A percentile compares a stretch with the other conserved stretches of the same genome.
Evolutionary conservation across 1,139 yeast genomes (phyloP).

Genomic region (Taiozyma onychis): DNA sequence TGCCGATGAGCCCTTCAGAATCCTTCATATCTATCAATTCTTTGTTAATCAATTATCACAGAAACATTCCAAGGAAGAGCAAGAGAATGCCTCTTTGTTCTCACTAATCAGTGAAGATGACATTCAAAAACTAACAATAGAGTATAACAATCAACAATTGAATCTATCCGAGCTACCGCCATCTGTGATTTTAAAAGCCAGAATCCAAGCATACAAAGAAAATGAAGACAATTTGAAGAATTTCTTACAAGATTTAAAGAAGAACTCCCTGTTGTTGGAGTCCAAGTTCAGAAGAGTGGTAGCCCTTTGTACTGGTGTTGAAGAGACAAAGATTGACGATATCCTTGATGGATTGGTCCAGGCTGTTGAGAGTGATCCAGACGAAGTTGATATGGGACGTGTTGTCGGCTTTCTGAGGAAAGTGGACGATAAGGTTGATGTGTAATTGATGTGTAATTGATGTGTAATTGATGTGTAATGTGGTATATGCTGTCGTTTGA

Average conservation of each 20-base stretch:
- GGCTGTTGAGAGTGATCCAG: slow-evolving; percentile 84
- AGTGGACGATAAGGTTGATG: slow-evolving; percentile 27
- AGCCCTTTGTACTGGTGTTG: slow-evolving; percentile 85
- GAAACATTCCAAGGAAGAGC: slow-evolving; percentile 3
- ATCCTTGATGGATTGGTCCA: slow-evolving; percentile 79
- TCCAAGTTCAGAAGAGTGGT: slow-evolving; percentile 85
- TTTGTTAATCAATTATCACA: slow-evolving; percentile 33
- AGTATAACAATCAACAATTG: slow-evolving; percentile 9
- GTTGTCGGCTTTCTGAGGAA: slow-evolving; percentile 43
- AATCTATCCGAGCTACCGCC: slow-evolving; percentile 46
- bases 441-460: slow-evolving; percentile 2
- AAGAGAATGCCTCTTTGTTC: background rate
- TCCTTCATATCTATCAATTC: slow-evolving; percentile 49
- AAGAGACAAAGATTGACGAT: slow-evolving; percentile 70
- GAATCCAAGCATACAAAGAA: slow-evolving; percentile 73
- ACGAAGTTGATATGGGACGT: slow-evolving; percentile 52
- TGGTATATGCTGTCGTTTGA: background rate
- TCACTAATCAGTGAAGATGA: slow-evolving; percentile 4
- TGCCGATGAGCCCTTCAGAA: slow-evolving; percentile 82
- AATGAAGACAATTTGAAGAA: slow-evolving; percentile 50
- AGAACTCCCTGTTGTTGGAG: slow-evolving; percentile 61
- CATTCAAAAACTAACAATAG: slow-evolving; percentile 6
- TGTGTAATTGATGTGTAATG: slow-evolving; percentile 7
- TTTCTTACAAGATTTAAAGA: slow-evolving; percentile 42
- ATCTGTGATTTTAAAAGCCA: slow-evolving; percentile 57